Evolutionary conservation across 768 basidiomycete species (phyloP).

Genomic region (Phanerochaete sordida): DNA sequence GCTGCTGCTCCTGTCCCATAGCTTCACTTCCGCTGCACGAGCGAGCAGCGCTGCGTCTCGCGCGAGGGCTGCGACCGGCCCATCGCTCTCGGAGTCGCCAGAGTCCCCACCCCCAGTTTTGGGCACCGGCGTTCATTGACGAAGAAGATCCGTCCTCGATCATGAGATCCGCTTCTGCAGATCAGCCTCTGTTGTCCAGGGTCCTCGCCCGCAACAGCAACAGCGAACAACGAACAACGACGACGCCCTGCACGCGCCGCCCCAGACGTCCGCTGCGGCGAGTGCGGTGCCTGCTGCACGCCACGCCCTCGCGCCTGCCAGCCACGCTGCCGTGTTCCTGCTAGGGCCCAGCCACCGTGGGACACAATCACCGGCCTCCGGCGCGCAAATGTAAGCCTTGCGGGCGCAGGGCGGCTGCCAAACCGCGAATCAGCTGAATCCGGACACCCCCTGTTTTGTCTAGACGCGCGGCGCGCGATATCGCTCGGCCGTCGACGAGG

Average conservation of each 20-base stretch:
- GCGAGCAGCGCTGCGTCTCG: background rate
- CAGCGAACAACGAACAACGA: too few species aligned
- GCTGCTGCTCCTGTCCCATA: background rate
- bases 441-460: background rate
- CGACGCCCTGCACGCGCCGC: background rate
- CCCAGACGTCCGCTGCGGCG: background rate
- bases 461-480: background rate
- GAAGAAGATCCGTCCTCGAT: constrained; percentile 19
- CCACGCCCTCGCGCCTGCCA: background rate
- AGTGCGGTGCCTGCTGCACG: background rate
- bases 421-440: background rate
- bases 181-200: constrained; percentile 10
- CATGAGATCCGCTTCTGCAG: constrained; percentile 22
- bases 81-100: background rate
- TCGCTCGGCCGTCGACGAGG: background rate
- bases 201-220: too few species aligned
- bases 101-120: background rate
- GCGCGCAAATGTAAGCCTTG: background rate
- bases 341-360: background rate
- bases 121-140: constrained; percentile 2
- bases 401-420: constrained; percentile 6
- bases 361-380: constrained; percentile 2
- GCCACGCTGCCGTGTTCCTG: background rate
- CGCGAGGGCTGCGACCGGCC: background rate
- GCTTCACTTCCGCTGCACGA: background rate